Conservation (phyloP, 148 eudicot genomes). For the Pharnaceum exiguum region DNA sequence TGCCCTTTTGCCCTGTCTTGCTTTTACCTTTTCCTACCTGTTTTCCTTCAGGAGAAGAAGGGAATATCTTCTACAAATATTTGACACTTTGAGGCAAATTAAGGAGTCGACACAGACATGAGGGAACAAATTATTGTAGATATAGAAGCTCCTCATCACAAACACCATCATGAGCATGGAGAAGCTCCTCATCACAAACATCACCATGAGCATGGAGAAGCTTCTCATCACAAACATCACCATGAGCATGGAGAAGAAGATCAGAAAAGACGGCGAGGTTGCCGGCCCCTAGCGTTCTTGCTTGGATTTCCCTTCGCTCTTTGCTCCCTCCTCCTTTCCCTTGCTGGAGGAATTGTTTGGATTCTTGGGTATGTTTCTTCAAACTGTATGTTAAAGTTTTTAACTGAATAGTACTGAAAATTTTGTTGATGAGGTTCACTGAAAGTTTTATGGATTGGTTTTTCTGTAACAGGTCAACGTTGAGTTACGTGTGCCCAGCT, state of each 20-base stretch:
- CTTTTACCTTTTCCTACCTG: constrained; percentile 17
- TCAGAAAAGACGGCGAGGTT: constrained; percentile 17
- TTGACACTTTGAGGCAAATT: background rate
- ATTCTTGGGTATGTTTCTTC: constrained; percentile 49
- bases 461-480: constrained; percentile 30
- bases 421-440: background rate
- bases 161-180: too few relatives aligned
- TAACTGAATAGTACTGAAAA: too few relatives aligned
- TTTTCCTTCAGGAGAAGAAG: too few relatives aligned
- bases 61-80: background rate
- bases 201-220: too few relatives aligned
- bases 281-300: constrained; percentile 53
- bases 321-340: constrained; percentile 44
- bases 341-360: constrained; percentile 57
- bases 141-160: constrained; percentile 7
- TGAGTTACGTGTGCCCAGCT: constrained; percentile 64
- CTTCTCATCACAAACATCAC: background rate
- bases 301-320: constrained; percentile 60
- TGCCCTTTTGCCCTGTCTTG: constrained; percentile 1
- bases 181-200: constrained; percentile 4
- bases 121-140: constrained; percentile 1
- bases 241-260: constrained; percentile 12
- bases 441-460: background rate
- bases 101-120: constrained; percentile 1
- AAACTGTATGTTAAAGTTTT: too few relatives aligned